Evolutionary conservation across 148 eudicot genomes (phyloP), one percentile per base, ranked within the genome.

Genomic region (Bassia scoparia): DNA sequence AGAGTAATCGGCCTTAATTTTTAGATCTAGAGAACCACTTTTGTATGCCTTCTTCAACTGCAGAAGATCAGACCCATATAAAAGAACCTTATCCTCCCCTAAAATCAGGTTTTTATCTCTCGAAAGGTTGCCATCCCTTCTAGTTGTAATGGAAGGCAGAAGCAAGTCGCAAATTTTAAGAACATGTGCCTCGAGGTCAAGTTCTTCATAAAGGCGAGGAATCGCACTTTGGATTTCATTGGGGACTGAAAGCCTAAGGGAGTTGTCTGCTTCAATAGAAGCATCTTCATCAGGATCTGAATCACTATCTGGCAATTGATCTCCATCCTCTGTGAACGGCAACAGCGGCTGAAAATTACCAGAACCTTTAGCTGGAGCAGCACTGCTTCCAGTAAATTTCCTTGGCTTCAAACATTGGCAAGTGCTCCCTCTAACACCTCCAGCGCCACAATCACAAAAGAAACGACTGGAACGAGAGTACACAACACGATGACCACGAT

Each of bases 361-460:
- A 79, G 84, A 72, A 75, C 78, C 78, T 52, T 83, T 80, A 77
- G 74, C 63, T 26, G 96, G 85, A 53, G 78, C 77, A 61, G 75
- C 82, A 60, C 53, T 78, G 74, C 78, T 80, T 76, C 89, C 89
- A 54, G 86, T 80, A 72, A 85, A 96, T 67, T 96, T 96, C 48
- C 99, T 85, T 61, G 99, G 96, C 84, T 96, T 90, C 87, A 96
- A 80, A 80, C 97, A 96, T 62, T 90, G 97, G 78, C 99, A 96
- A 76, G 92, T 89, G 85, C 95, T 96, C 71, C 99, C 97, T 70
- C 97, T 87, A 71, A 96, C 99, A 69, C 96, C 99, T 30, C 99
- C 99, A 49, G 97, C 99, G 59, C 99, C 99, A 84, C 99, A 96
- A 74, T 96, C 99, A 77, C 99, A 96, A 80, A 92, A 96, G 79